Evolutionary conservation across 2,329 filamentous ascomycete species (phyloP).

Genomic region (Stagonosporopsis tanaceti): DNA sequence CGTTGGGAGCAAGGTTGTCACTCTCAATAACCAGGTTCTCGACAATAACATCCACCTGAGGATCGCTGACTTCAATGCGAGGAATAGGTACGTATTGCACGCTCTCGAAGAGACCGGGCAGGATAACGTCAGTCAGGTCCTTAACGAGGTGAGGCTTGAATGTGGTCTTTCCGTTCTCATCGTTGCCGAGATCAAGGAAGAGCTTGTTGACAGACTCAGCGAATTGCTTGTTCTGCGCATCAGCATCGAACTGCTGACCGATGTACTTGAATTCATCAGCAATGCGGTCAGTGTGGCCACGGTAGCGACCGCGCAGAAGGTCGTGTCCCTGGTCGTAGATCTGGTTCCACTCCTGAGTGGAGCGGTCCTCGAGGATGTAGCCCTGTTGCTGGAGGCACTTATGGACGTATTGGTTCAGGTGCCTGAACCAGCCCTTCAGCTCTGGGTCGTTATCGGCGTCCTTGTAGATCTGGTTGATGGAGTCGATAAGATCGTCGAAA

Average conservation of each 20-base stretch:
- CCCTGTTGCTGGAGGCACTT: conserved; percentile 88
- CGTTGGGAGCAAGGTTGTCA: conserved; percentile 95
- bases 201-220: conserved; percentile 78
- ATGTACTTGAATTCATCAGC: conserved; percentile 92
- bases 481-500: conserved; percentile 81
- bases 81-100: conserved; percentile 91
- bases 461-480: conserved; percentile 83
- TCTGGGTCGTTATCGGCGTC: conserved; percentile 88
- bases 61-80: conserved; percentile 90
- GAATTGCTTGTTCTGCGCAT: conserved; percentile 85
- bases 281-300: conserved; percentile 82
- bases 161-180: conserved; percentile 79
- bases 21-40: conserved; percentile 96
- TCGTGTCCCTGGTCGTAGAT: conserved; percentile 87
- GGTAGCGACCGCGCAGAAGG: conserved; percentile 88
- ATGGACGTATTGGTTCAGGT: conserved; percentile 78
- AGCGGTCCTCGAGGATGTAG: conserved; percentile 83
- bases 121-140: conserved; percentile 85
- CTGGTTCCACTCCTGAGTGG: conserved; percentile 81
- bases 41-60: conserved; percentile 83
- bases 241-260: conserved; percentile 85
- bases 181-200: conserved; percentile 88
- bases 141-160: conserved; percentile 96
- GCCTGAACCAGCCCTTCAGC: conserved; percentile 87
- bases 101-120: conserved; percentile 83